Evolutionary conservation across 257 asterid species (phyloP).

Genomic region (Leonotis leonurus): DNA sequence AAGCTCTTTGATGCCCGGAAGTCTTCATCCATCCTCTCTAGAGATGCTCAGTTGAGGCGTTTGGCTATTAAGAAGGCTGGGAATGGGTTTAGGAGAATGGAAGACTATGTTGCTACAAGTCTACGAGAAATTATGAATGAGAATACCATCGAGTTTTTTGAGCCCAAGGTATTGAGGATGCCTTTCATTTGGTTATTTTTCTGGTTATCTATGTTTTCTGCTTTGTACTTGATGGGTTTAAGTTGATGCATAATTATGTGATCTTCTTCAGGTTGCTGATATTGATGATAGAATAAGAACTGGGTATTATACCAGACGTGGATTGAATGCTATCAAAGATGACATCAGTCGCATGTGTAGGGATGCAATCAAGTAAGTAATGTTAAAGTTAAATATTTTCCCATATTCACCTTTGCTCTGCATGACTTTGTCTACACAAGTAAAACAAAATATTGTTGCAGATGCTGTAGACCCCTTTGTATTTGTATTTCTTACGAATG

Average conservation of each 20-base stretch:
- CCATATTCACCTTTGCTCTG: conserved; percentile 12
- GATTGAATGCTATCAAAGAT: conserved; percentile 75
- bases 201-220: not conserved
- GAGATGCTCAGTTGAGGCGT: conserved; percentile 93
- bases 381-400: too few relatives aligned
- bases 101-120: conserved; percentile 55
- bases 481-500: too few relatives aligned
- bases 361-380: conserved; percentile 85
- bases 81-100: conserved; percentile 80
- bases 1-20: conserved; percentile 90
- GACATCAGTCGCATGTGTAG: conserved; percentile 88
- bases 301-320: conserved; percentile 82
- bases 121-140: conserved; percentile 77
- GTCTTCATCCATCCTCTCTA: conserved; percentile 78
- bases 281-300: conserved; percentile 71
- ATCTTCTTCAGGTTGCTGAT: conserved; percentile 58
- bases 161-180: conserved; percentile 60
- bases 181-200: conserved; percentile 13
- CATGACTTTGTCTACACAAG: conserved; percentile 2
- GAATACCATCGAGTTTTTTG: conserved; percentile 75
- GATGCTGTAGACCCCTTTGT: too few relatives aligned
- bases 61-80: conserved; percentile 80
- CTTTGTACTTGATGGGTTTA: not conserved
- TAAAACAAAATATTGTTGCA: not conserved
- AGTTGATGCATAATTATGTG: conserved; percentile 3